Evolutionary conservation across 1,139 yeast species (phyloP).

Genomic region (Yamadazyma oceani): DNA sequence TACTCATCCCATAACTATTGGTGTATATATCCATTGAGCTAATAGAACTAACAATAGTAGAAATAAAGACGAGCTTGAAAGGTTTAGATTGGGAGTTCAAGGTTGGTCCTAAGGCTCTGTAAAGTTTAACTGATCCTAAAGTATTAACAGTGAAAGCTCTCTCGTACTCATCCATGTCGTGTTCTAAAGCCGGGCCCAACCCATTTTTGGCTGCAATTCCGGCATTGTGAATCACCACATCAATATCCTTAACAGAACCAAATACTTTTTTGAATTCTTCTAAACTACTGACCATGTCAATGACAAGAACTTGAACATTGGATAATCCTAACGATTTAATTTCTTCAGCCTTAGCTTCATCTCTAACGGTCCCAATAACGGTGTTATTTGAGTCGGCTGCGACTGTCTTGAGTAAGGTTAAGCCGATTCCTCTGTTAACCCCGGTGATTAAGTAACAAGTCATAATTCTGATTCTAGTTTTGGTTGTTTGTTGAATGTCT

Average conservation of each 20-base stretch:
- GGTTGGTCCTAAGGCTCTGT: conserved; percentile 26
- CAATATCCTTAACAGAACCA: conserved; percentile 13
- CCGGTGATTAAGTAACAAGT: conserved; percentile 22
- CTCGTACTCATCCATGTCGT: conserved; percentile 16
- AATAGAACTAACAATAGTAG: conserved; percentile 25
- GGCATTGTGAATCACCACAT: conserved; percentile 20
- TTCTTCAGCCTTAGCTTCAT: conserved; percentile 14
- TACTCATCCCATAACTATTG: conserved; percentile 27
- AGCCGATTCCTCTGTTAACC: conserved; percentile 25
- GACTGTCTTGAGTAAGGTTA: conserved; percentile 14
- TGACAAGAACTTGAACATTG: conserved; percentile 14
- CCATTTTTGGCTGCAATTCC: conserved; percentile 11
- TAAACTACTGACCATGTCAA: conserved; percentile 3
- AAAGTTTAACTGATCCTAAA: conserved; percentile 29
- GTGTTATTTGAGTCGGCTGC: conserved; percentile 9
- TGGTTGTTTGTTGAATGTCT: too few species aligned
- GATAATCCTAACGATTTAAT: conserved; percentile 11
- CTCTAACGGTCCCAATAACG: conserved; percentile 21
- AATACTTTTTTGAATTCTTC: conserved; percentile 6
- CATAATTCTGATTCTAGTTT: conserved; percentile 1
- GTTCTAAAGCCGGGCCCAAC: conserved; percentile 5
- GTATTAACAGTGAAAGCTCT: conserved; percentile 25
- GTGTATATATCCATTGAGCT: conserved; percentile 3
- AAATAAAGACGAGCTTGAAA: conserved; percentile 25
- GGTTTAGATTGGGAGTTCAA: conserved; percentile 18